A percentile compares a stretch with the other conserved stretches of the same genome.
These are phyloP conservation scores for Lathyrus sativus DNA, from an alignment of 306 rosid species.

Conservation along the genomic window DNA sequence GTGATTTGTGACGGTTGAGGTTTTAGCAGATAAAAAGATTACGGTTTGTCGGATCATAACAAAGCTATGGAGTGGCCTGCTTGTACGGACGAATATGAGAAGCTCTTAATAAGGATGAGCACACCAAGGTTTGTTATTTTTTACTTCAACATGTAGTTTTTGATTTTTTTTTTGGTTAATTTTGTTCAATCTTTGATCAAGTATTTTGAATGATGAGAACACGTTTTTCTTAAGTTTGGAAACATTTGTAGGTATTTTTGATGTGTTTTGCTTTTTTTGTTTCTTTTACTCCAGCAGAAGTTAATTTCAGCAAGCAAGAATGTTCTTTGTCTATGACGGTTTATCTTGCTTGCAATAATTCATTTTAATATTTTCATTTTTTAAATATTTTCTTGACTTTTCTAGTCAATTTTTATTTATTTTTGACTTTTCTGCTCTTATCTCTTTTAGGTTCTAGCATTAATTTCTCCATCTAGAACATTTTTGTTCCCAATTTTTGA, in stretches of 20 bases:
- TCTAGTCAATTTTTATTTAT: background rate
- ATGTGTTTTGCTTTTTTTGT: background rate
- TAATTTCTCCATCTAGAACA: constrained; percentile 30
- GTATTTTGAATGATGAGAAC: background rate
- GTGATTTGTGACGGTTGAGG: constrained; percentile 45
- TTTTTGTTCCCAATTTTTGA: constrained; percentile 37
- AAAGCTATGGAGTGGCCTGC: constrained; percentile 73
- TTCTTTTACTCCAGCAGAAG: background rate
- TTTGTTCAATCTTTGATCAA: constrained; percentile 2
- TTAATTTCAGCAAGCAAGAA: constrained; percentile 17
- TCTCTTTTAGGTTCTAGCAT: background rate
- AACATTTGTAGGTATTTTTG: background rate
- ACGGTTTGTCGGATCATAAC: background rate
- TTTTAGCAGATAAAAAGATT: constrained; percentile 19
- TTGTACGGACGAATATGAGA: constrained; percentile 73
- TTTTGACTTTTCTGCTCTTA: constrained; percentile 43
- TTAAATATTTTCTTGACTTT: constrained; percentile 12
- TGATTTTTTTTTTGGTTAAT: background rate
- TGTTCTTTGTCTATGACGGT: background rate
- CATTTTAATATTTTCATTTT: constrained; percentile 17
- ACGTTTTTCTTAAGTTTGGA: background rate
- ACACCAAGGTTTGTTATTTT: constrained; percentile 70
- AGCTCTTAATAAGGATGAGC: constrained; percentile 78
- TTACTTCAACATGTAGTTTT: background rate
- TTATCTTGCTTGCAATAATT: constrained; percentile 12